A percentile compares a stretch with the other conserved stretches of the same genome.
Evolutionary conservation across 768 basidiomycete genomes (phyloP).

Genomic region (Candolleomyces eurysporus): DNA sequence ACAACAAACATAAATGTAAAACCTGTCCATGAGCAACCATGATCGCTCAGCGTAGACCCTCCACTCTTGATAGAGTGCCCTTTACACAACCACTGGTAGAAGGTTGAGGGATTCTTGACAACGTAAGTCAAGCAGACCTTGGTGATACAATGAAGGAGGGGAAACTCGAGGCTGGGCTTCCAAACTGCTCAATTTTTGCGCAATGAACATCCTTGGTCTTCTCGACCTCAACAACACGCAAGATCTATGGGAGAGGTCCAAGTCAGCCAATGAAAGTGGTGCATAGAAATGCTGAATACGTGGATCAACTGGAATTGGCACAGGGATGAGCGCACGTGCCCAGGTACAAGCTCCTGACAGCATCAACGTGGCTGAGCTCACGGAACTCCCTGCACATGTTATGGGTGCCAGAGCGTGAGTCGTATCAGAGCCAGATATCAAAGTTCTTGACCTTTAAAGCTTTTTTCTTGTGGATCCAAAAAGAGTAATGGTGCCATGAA

Average conservation of each 20-base stretch:
- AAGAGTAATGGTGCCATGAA: constrained; percentile 24
- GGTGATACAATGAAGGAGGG: constrained; percentile 84
- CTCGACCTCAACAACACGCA: constrained; percentile 94
- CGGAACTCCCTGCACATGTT: constrained; percentile 99
- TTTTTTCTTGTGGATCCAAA: constrained; percentile 95
- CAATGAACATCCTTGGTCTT: constrained; percentile 90
- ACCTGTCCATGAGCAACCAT: background rate
- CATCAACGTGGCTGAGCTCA: constrained; percentile 90
- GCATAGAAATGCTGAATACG: constrained; percentile 44
- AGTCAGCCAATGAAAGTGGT: background rate
- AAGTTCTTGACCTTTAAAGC: constrained; percentile 99
- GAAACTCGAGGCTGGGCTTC: constrained; percentile 90
- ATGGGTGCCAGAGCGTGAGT: constrained; percentile 99
- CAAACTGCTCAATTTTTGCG: constrained; percentile 98
- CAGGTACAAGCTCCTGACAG: constrained; percentile 96
- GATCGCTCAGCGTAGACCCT: background rate
- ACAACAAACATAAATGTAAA: constrained; percentile 3
- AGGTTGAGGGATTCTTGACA: constrained; percentile 74
- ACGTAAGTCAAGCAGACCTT: constrained; percentile 81
- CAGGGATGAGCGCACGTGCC: constrained; percentile 99
- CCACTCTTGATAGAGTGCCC: background rate
- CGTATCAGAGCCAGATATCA: constrained; percentile 99
- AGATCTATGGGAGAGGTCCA: constrained; percentile 57
- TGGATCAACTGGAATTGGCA: constrained; percentile 98
- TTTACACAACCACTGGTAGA: constrained; percentile 33